These are phyloP conservation scores for Jackrogersella multiformis DNA, from an alignment of 495 filamentous ascomycete genomes.

Conservation along the genomic window DNA sequence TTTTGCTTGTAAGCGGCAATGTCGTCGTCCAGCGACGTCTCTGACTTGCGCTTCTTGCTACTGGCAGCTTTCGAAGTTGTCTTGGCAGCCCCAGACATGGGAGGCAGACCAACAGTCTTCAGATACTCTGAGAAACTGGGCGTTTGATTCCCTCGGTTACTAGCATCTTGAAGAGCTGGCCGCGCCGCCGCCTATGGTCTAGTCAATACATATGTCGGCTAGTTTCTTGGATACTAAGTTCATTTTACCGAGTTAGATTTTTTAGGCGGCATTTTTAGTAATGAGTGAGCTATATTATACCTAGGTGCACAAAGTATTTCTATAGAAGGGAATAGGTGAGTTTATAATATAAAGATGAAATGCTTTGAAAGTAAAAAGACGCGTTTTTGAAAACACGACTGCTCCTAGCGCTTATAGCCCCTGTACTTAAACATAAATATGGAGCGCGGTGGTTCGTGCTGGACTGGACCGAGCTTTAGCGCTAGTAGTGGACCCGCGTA, in stretches of 20 bases:
- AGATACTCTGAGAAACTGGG: background rate
- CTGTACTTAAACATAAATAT: no score
- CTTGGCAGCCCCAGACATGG: background rate
- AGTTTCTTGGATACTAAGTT: background rate
- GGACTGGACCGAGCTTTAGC: constrained; percentile 7
- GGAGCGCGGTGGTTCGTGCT: constrained; percentile 24
- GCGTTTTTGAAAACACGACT: no score
- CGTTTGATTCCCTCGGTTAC: constrained; percentile 12
- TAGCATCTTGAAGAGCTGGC: constrained; percentile 22
- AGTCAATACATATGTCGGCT: background rate
- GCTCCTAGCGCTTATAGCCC: no score
- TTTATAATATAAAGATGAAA: no score
- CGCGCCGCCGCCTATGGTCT: constrained; percentile 8
- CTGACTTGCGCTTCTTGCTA: constrained; percentile 51
- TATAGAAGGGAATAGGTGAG: no score
- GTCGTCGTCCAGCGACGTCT: constrained; percentile 26
- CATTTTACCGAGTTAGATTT: constrained; percentile 1
- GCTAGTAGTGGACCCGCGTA: constrained; percentile 7
- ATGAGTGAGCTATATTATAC: background rate
- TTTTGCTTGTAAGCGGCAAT: constrained; percentile 33
- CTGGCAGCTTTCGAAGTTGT: background rate
- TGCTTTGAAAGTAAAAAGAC: no score
- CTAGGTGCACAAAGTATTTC: no score
- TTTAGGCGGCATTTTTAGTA: constrained; percentile 3
- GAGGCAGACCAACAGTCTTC: constrained; percentile 9